These are phyloP conservation scores for Heimioporus punctisporus DNA, from an alignment of 1,284 basidiomycete species.

Conservation along the genomic window DNA sequence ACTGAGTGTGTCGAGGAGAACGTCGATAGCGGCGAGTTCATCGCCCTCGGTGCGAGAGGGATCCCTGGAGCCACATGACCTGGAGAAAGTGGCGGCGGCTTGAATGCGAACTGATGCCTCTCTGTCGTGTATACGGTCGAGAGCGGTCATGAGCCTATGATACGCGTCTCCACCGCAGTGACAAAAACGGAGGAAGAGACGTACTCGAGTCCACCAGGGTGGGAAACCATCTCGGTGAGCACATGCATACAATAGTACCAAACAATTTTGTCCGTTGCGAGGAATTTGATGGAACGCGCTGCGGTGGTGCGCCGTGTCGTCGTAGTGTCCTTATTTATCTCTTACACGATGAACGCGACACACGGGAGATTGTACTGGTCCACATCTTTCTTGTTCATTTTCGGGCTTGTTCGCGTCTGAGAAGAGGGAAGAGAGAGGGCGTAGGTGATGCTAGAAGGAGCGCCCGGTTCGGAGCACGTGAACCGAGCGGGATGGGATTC, in stretches of 20 bases:
- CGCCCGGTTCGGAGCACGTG: no score
- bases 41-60: conserved; percentile 66
- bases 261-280: no score
- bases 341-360: conserved; percentile 11
- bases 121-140: conserved; percentile 85
- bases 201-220: no score
- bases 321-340: conserved; percentile 38
- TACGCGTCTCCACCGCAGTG: conserved; percentile 80
- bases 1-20: conserved; percentile 74
- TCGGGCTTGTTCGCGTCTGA: no score
- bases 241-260: conserved; percentile 82
- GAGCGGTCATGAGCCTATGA: conserved; percentile 60
- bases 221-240: conserved; percentile 86
- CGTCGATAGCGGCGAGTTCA: conserved; percentile 65
- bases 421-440: no score
- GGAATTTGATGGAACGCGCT: no score
- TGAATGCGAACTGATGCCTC: no score
- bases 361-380: background rate
- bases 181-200: conserved; percentile 21
- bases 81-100: no score
- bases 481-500: no score
- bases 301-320: no score
- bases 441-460: no score
- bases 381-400: conserved; percentile 79
- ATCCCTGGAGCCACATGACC: conserved; percentile 74